Conservation (phyloP, 331 rosid genomes). For the Quercus phellos region DNA sequence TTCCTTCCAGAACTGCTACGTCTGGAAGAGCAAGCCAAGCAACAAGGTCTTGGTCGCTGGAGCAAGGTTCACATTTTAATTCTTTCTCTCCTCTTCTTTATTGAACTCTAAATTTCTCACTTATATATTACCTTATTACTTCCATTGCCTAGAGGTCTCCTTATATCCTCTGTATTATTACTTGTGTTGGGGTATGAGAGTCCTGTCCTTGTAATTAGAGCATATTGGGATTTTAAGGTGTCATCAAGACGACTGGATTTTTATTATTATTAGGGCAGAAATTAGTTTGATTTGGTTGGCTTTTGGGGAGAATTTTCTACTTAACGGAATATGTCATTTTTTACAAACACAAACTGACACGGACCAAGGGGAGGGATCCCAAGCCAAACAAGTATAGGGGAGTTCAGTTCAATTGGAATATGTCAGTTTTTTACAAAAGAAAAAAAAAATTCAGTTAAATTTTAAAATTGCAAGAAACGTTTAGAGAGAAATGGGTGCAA, state of each 20-base stretch:
- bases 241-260: neutral
- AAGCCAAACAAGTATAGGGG: too few species aligned
- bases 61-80: conserved; percentile 55
- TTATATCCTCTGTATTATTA: neutral
- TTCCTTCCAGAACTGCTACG: conserved; percentile 62
- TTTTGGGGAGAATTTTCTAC: too few species aligned
- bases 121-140: neutral
- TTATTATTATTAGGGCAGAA: neutral
- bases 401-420: too few species aligned
- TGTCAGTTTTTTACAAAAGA: too few species aligned
- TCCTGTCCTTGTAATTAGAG: too few species aligned
- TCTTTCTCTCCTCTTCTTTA: neutral
- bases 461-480: too few species aligned
- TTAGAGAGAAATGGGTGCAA: too few species aligned
- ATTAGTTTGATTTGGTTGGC: too few species aligned
- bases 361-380: too few species aligned
- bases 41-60: conserved; percentile 88
- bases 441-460: too few species aligned
- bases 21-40: conserved; percentile 82
- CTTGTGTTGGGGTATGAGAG: neutral
- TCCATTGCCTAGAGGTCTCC: neutral
- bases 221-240: neutral
- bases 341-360: too few species aligned
- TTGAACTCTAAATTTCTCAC: neutral
- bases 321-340: too few species aligned